Conservation (phyloP, 495 filamentous ascomycete species). For the Xylaria curta region DNA sequence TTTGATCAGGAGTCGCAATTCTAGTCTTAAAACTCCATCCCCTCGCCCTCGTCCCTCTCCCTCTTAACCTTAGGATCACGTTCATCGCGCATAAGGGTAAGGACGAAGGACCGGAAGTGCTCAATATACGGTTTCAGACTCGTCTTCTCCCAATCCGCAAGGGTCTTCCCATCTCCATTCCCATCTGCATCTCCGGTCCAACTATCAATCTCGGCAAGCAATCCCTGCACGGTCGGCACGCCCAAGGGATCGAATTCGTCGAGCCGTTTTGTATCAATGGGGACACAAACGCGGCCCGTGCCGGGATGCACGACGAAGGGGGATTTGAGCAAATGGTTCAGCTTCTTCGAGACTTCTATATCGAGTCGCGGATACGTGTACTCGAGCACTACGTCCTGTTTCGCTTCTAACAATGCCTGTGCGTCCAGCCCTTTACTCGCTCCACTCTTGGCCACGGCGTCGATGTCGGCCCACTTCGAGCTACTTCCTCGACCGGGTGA, state of each 20-base stretch:
- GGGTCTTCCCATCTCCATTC: conserved; percentile 41
- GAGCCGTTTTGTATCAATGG: conserved; percentile 73
- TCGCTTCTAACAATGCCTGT: conserved; percentile 77
- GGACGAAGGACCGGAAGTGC: conserved; percentile 82
- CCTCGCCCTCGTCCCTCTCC: conserved; percentile 58
- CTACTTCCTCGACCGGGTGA: conserved; percentile 74
- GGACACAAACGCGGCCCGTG: conserved; percentile 93
- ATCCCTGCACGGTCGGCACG: conserved; percentile 83
- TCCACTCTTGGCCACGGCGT: conserved; percentile 76
- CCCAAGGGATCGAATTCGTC: conserved; percentile 85
- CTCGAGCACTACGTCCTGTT: conserved; percentile 92
- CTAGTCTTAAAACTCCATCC: conserved; percentile 64
- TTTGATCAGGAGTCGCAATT: background rate
- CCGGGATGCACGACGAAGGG: conserved; percentile 96
- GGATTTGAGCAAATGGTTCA: conserved; percentile 95
- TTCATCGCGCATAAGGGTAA: conserved; percentile 81
- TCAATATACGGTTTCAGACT: conserved; percentile 92
- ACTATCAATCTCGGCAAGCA: conserved; percentile 81
- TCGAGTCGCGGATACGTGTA: conserved; percentile 98
- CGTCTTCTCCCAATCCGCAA: conserved; percentile 96
- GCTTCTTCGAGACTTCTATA: conserved; percentile 93
- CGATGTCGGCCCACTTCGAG: conserved; percentile 93
- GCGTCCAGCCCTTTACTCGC: conserved; percentile 69
- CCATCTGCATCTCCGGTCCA: conserved; percentile 52
- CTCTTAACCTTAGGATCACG: conserved; percentile 74